phyloP scores from a whole-genome alignment of 768 basidiomycete species.

The Tulasnella sp. region DNA sequence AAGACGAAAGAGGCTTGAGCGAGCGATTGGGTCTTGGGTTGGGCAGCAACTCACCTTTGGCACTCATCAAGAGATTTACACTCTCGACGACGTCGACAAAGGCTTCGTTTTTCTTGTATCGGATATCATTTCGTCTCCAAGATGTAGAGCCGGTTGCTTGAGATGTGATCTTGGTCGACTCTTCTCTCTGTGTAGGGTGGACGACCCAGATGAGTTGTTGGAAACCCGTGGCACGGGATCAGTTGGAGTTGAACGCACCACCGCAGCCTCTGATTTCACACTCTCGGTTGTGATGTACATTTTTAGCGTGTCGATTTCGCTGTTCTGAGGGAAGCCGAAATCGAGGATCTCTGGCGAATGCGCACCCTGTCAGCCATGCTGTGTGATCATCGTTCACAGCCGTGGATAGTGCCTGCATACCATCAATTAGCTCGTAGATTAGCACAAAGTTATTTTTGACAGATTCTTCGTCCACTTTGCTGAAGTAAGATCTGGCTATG shows the following conservation, averaged over 20 bases:
- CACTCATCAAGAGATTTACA: constrained; percentile 94
- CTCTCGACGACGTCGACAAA: constrained; percentile 99
- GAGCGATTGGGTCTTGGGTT: not conserved
- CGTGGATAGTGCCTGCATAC: constrained; percentile 37
- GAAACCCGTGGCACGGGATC: not conserved
- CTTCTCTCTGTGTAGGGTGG: constrained; percentile 49
- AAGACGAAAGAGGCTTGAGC: not conserved
- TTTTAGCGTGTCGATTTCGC: constrained; percentile 95
- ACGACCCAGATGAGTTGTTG: not conserved
- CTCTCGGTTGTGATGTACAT: constrained; percentile 98
- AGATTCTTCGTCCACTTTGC: constrained; percentile 94
- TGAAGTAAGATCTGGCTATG: constrained; percentile 93
- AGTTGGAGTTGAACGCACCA: constrained; percentile 37
- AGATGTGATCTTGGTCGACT: constrained; percentile 91
- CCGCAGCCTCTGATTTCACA: constrained; percentile 76
- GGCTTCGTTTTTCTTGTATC: constrained; percentile 99
- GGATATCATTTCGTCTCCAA: constrained; percentile 92
- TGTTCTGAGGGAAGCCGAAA: constrained; percentile 98
- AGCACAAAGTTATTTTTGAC: constrained; percentile 99
- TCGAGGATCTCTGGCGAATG: constrained; percentile 74
- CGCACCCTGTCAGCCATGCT: not conserved
- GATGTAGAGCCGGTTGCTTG: constrained; percentile 96
- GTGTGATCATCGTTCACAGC: not conserved
- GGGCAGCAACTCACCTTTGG: constrained; percentile 51
- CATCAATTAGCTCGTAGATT: constrained; percentile 96